phyloP scores from a whole-genome alignment of 1,284 basidiomycete genomes.

The Agaricales sp. region DNA sequence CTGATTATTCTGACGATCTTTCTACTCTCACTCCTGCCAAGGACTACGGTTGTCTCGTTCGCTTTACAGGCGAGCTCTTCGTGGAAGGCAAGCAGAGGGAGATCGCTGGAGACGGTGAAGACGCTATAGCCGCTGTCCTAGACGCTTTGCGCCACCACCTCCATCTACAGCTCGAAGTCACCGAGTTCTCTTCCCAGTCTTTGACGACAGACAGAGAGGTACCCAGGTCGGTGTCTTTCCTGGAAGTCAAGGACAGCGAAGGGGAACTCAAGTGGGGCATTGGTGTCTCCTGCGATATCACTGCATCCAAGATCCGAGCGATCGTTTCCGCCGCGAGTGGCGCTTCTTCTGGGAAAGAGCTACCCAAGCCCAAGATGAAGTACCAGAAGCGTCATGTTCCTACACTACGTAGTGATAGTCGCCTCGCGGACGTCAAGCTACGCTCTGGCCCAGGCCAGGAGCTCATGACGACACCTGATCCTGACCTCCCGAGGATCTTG shows the following conservation, averaged over 20 bases:
- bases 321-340: constrained; percentile 72
- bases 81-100: constrained; percentile 63
- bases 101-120: constrained; percentile 75
- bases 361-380: constrained; percentile 26
- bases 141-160: constrained; percentile 67
- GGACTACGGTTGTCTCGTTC: constrained; percentile 34
- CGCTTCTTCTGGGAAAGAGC: constrained; percentile 39
- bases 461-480: neutral
- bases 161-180: constrained; percentile 60
- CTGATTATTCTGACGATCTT: constrained; percentile 24
- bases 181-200: constrained; percentile 77
- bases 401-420: constrained; percentile 11
- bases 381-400: constrained; percentile 12
- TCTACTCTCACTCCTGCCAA: constrained; percentile 18
- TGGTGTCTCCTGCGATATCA: constrained; percentile 77
- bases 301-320: constrained; percentile 73
- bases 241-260: constrained; percentile 54
- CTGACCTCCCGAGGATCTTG: neutral
- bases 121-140: constrained; percentile 76
- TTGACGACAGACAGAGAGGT: constrained; percentile 46
- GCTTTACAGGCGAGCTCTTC: constrained; percentile 63
- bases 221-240: constrained; percentile 74
- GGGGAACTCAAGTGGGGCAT: constrained; percentile 70
- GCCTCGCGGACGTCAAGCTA: constrained; percentile 18
- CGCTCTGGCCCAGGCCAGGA: constrained; percentile 12